Conservation (phyloP, 1,284 basidiomycete species). For the Rhodotorula sp. region DNA sequence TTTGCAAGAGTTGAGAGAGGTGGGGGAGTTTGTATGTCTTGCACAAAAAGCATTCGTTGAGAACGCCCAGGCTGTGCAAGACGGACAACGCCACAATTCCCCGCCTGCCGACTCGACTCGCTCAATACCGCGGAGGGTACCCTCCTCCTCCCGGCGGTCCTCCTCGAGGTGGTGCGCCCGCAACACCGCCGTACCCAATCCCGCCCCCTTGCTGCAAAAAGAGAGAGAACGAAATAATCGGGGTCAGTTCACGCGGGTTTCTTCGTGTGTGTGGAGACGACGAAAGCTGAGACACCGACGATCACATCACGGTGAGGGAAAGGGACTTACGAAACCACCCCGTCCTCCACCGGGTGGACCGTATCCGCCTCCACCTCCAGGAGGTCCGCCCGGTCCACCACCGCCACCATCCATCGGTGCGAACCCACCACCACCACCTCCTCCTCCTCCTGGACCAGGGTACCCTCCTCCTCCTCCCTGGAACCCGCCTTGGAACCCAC, state of each 20-base stretch:
- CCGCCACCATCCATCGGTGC: not conserved
- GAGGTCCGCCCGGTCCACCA: not conserved
- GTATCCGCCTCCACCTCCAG: not conserved
- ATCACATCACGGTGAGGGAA: not conserved
- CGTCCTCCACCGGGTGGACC: not conserved
- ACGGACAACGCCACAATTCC: too few relatives aligned
- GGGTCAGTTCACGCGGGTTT: not conserved
- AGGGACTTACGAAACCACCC: not conserved
- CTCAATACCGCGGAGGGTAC: not conserved
- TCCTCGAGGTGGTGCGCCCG: slow-evolving; percentile 2
- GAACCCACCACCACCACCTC: not conserved
- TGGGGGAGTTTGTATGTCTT: too few relatives aligned
- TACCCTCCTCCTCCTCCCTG: slow-evolving; percentile 6
- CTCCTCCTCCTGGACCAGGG: not conserved
- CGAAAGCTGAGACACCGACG: not conserved
- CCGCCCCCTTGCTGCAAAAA: slow-evolving; percentile 4
- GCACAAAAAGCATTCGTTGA: too few relatives aligned
- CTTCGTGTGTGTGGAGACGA: not conserved
- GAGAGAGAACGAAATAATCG: not conserved
- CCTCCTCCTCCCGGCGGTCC: not conserved
- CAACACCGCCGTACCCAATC: slow-evolving; percentile 13
- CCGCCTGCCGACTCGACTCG: too few relatives aligned
- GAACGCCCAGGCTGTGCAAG: too few relatives aligned
- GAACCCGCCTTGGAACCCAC: slow-evolving; percentile 6
- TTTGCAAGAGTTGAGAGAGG: too few relatives aligned